These are phyloP conservation scores for Neurospora intermedia DNA, from an alignment of 495 filamentous ascomycete species.

Conservation along the genomic window DNA sequence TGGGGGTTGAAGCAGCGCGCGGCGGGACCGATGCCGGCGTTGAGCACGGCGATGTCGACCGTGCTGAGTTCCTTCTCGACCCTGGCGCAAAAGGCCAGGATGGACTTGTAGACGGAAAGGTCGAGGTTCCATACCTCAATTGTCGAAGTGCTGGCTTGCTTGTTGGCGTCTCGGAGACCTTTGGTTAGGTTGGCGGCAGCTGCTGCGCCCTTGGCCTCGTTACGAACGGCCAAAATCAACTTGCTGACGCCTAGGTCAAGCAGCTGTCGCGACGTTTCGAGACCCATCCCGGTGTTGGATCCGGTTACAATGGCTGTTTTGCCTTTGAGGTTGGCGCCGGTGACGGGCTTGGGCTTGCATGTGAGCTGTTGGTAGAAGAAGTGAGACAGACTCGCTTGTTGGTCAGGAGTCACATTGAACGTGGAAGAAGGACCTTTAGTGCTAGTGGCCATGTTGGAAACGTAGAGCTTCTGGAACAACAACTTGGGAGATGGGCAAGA, in stretches of 20 bases:
- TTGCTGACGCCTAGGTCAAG: conserved; percentile 6
- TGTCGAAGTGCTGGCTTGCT: background rate
- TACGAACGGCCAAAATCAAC: conserved; percentile 10
- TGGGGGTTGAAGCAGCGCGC: conserved; percentile 7
- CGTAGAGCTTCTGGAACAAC: background rate
- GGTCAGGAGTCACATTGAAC: background rate
- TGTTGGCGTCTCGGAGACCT: background rate
- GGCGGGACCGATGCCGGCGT: conserved; percentile 29
- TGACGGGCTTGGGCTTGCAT: background rate
- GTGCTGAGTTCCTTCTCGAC: conserved; percentile 19
- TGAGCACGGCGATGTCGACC: conserved; percentile 39
- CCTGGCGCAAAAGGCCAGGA: conserved; percentile 29
- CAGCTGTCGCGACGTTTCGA: conserved; percentile 34
- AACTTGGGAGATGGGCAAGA: background rate
- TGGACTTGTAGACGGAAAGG: conserved; percentile 32
- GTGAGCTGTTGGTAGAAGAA: background rate
- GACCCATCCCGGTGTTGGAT: conserved; percentile 40
- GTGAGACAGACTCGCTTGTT: background rate
- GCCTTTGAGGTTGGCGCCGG: background rate
- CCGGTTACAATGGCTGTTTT: conserved; percentile 45
- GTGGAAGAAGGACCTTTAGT: background rate
- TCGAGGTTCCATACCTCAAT: conserved; percentile 46
- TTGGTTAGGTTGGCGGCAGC: background rate
- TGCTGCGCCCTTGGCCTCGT: conserved; percentile 7
- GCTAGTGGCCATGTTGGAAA: background rate